A percentile compares a stretch with the other conserved stretches of the same genome.
Conservation (phyloP, 805 yeast genomes). For the Starmerella vitae region DNA sequence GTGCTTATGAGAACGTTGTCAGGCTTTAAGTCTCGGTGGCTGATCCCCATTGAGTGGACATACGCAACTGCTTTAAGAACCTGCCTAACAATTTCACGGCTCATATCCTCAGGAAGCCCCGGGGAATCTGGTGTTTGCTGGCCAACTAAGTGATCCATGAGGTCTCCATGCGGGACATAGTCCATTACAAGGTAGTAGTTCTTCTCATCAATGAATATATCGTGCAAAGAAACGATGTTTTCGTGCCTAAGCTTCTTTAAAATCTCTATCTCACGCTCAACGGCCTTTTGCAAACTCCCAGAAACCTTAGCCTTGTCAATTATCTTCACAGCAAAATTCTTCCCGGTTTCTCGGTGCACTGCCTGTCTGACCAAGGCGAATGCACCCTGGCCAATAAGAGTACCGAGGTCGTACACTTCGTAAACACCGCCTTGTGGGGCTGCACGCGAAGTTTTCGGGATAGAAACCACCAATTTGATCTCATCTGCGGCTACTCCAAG, state of each 20-base stretch:
- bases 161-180: constrained; percentile 88
- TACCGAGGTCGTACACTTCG: constrained; percentile 65
- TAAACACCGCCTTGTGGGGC: constrained; percentile 39
- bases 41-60: constrained; percentile 78
- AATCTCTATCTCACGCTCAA: constrained; percentile 60
- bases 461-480: constrained; percentile 33
- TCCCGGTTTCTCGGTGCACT: constrained; percentile 71
- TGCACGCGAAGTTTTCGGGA: constrained; percentile 24
- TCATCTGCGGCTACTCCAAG: constrained; percentile 66
- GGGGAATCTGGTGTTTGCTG: constrained; percentile 11
- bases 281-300: constrained; percentile 64
- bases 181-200: constrained; percentile 88
- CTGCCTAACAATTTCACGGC: constrained; percentile 74
- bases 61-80: constrained; percentile 71
- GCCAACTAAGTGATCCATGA: constrained; percentile 51
- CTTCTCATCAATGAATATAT: constrained; percentile 71
- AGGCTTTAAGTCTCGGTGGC: constrained; percentile 95
- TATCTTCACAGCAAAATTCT: constrained; percentile 80
- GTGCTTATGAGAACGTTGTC: constrained; percentile 84
- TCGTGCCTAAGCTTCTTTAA: constrained; percentile 68
- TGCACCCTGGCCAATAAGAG: constrained; percentile 93
- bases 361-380: constrained; percentile 93
- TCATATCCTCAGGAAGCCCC: constrained; percentile 72
- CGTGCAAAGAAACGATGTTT: constrained; percentile 67
- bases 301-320: constrained; percentile 68